Evolutionary conservation across 345 rosid species (phyloP), one percentile per base, ranked within the genome.

Genomic region (Balakata baccata): DNA sequence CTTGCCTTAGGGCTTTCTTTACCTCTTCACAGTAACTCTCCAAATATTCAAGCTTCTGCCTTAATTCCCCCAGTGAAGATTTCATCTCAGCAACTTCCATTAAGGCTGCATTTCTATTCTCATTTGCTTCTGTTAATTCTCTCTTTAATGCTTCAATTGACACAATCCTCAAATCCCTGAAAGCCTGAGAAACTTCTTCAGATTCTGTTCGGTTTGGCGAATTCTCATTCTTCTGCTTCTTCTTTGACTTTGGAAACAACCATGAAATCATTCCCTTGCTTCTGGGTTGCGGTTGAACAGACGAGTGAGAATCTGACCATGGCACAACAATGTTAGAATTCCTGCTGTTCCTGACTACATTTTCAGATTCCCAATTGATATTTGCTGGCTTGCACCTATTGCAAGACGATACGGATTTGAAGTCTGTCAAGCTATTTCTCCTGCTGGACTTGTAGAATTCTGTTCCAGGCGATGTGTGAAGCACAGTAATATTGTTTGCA

Each of bases 11-110:
- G 22, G 94, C 92, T 78, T 79, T 91, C 87, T 90, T 95, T 46
- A 95, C 86, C 73, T 86, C 89, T 60, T 88, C 96, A 62, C 99
- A 91, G 52, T 95, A 91, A 34, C 78, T 84, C 82, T 92, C 98
- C 83, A 95, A 76, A 76, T 89, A 88, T 82, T 89, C 93, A 63
- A 92, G 88, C 86, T 89, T 95, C 80, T 87, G 85, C 69, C 84
- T 87, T 47, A 95, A 83, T 72, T 89, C 92, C 69, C 83, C 90
- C 45, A 95, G 4, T 3, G 96, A 91, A 74, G 92, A 85, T 77
- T 79, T 92, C 98, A 92, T 90, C 82, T 88, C 94, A 1, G 85
- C 62, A 65, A 87, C 97, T 73, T 92, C 97, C 75, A 70, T 73
- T 38, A 89, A 76, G 0, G 98, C 99, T 0, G 92, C 89, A 9